Base-by-base conservation (phyloP, 805 yeast genomes). In the Grigorovia humatica region DNA sequence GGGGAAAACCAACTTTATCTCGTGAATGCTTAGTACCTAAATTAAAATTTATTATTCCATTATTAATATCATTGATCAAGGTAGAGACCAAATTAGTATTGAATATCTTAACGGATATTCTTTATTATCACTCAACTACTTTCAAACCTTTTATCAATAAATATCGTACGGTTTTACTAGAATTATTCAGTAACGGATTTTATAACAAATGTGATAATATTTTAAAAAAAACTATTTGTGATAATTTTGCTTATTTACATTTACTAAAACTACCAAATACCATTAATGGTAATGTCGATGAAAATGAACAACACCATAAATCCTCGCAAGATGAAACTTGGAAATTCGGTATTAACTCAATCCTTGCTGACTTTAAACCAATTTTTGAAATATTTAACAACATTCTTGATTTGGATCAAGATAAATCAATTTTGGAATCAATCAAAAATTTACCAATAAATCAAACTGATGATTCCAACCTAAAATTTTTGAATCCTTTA, bases 21-120 rank as follows among this genome's bases (percentile, higher is more conserved):
- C 78, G 97, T 63, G 96, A 89, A 62, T 71, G 85, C 9, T 74
- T 88, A 52, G 86, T 95, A 1, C 95, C 96, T 8, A 82, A 82
- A 58, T 70, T 91, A 52, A 80, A 86, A 9, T 72, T 74, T 1
- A 78, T 85, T 44, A 78, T 88, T 52, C 67, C 77, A 17, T 65
- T 76, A 6, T 72, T 82, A 48, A 60, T 88, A 51, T 79, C 74
- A 2, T 56, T 69, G 38, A 59, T 74, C 12, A 64, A 74, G 40
- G 70, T 73, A 9, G 67, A 68, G 18, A 71, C 72, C 18, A 65
- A 67, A 48, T 50, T 59, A 46, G 63, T 71, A 27, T 60, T 78
- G 32, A 71, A 73, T 13, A 63, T 75, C 15, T 60, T 79, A 52
- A 68, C 70, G 54, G 69, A 65, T 35, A 61, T 83, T 27, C 69